Base-by-base conservation (phyloP, 805 yeast species). In the Novakomyces olei region DNA sequence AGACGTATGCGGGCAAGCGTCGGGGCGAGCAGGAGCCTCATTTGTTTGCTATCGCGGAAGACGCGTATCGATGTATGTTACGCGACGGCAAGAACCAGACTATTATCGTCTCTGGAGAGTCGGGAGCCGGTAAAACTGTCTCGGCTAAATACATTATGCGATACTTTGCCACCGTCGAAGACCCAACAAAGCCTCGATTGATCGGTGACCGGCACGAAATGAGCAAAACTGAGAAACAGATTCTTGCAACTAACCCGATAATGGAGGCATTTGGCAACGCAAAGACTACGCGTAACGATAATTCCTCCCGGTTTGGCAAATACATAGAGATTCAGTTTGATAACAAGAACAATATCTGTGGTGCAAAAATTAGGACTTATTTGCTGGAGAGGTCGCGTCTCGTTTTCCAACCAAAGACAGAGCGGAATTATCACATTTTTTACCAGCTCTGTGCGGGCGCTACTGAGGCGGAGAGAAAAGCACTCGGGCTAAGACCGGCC, bases 191-290 rank as follows among this genome's bases (percentile, higher is more conserved):
- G 24, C 32, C 18, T 17, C 34, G 15, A 19, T 47, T n/a, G 38
- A 35, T 48, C 23, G 57, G 55, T 29, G 33, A 22, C 16, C n/a
- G 39, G 5, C 54, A 61, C 24, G 85, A 79, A 42, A 74, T 85
- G 74, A 75, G 91, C 19, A 76, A 74, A 39, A 85, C 85, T 18
- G 98, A 85, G 55, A 76, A 77, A 48, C 92, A 79, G 56, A 85
- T 85, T 36, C 64, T 85, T 46, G 96, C 98, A 9, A 88, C 96
- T 0, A 85, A 85, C 50, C 96, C 96, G 2, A 75, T 88, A 44
- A 76, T 88, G 74, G 98, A 88, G 57, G 88, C 96, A 0, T 88
- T 88, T 54, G 98, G 98, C 61, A 88, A 91, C 53, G 96, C 98
- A 5, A 85, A 85, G 50, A 85, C 98, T 2, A 75, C 93, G 14